Evolutionary conservation across 805 yeast genomes (phyloP).

Genomic region (Yarrowia deformans): DNA sequence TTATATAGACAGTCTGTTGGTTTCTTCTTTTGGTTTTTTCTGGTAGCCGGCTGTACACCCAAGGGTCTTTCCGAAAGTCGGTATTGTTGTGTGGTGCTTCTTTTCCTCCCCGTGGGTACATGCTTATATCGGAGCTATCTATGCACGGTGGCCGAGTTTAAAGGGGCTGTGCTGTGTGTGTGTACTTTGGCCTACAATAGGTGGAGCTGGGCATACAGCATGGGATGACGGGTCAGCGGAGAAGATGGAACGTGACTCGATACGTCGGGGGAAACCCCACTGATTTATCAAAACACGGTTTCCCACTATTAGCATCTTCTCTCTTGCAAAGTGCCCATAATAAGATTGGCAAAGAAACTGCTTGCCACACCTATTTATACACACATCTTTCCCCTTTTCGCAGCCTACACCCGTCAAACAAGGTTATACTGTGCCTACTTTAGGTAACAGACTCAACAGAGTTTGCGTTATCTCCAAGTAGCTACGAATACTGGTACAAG

Average conservation of each 20-base stretch:
- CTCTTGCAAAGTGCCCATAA: too few species aligned
- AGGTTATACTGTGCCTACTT: constrained; percentile 5
- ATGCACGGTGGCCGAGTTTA: constrained; percentile 21
- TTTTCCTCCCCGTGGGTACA: constrained; percentile 12
- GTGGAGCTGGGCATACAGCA: neutral
- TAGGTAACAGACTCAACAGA: neutral
- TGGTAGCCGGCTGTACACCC: neutral
- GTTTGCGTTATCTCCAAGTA: constrained; percentile 8
- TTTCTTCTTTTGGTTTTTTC: neutral
- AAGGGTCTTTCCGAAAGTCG: neutral
- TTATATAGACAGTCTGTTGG: neutral
- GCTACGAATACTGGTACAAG: too few species aligned
- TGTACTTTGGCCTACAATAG: neutral
- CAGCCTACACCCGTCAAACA: neutral
- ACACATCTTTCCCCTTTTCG: neutral
- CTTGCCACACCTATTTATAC: neutral
- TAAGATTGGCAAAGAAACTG: too few species aligned
- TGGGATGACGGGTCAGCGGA: neutral
- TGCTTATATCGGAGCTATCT: constrained; percentile 34
- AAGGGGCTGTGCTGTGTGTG: constrained; percentile 18
- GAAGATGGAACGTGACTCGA: neutral
- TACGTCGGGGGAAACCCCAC: too few species aligned
- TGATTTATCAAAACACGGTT: neutral
- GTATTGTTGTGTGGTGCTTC: neutral
- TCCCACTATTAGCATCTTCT: neutral